A percentile compares a stretch with the other conserved stretches of the same genome.
Conservation (phyloP, 208 protist species). For the Acanthamoeba castellanii region DNA sequence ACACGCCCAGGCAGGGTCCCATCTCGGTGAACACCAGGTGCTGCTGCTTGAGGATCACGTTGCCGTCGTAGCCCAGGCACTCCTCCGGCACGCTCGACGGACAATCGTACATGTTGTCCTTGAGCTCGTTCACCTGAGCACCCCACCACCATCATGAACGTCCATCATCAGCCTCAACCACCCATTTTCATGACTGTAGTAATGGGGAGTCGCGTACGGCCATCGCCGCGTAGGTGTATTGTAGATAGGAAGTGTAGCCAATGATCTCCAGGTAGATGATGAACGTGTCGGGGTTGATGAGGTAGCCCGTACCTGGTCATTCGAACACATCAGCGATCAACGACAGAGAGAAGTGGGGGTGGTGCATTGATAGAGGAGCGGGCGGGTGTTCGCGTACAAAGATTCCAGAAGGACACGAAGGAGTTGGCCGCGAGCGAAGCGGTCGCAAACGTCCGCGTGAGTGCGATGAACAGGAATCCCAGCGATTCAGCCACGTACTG, state of each 20-base stretch:
- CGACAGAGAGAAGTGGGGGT: too few relatives aligned
- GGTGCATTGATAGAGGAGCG: too few relatives aligned
- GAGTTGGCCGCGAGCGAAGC: conserved; percentile 28
- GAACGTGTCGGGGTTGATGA: conserved; percentile 31
- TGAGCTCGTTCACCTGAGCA: neutral
- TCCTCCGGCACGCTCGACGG: neutral
- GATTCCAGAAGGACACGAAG: conserved; percentile 57
- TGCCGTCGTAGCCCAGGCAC: conserved; percentile 13
- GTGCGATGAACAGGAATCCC: conserved; percentile 29
- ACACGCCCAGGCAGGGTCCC: neutral
- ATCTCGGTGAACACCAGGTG: neutral
- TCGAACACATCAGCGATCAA: neutral
- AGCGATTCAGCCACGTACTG: conserved; percentile 52
- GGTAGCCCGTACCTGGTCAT: neutral
- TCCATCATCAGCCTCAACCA: neutral
- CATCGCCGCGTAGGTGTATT: conserved; percentile 47
- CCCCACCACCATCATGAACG: neutral
- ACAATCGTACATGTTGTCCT: conserved; percentile 54
- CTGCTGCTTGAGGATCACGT: conserved; percentile 8
- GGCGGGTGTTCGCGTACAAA: neutral
- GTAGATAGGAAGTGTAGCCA: conserved; percentile 24
- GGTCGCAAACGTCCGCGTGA: conserved; percentile 20
- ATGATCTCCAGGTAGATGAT: conserved; percentile 59
- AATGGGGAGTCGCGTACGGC: neutral
- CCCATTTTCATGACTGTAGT: neutral